phyloP scores from a whole-genome alignment of 73 alveolate genomes.

The Breviolum minutum region DNA sequence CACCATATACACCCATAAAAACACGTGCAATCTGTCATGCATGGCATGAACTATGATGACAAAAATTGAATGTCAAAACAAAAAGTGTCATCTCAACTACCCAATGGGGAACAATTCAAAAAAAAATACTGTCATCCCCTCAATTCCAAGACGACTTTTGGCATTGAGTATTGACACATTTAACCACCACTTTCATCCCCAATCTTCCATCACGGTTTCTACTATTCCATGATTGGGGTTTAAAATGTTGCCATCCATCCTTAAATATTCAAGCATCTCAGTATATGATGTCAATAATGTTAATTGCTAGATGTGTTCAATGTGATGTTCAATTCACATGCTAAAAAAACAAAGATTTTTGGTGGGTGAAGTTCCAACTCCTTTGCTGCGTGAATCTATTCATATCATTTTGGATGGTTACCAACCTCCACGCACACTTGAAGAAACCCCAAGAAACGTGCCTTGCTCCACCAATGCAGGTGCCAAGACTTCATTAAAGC shows the following conservation, averaged over 20 bases:
- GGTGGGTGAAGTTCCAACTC: background rate
- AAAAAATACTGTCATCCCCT: too few species aligned
- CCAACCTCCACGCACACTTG: background rate
- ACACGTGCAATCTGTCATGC: background rate
- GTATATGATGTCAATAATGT: too few species aligned
- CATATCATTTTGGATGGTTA: background rate
- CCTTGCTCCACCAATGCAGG: background rate
- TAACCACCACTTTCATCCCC: too few species aligned
- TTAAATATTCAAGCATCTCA: too few species aligned
- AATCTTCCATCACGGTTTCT: too few species aligned
- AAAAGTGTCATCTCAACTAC: background rate
- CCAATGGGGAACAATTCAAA: background rate
- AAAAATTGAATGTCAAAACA: background rate
- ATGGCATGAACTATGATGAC: background rate
- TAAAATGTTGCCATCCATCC: too few species aligned
- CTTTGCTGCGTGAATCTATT: background rate
- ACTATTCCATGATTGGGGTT: too few species aligned
- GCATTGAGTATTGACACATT: too few species aligned
- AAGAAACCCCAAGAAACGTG: background rate
- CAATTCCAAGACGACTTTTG: too few species aligned
- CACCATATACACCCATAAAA: background rate
- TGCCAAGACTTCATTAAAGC: background rate
- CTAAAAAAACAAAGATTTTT: background rate
- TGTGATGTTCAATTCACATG: too few species aligned
- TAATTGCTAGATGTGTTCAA: too few species aligned